Conservation (phyloP, 1,284 basidiomycete species). For the Cryptococcus depauperatus region DNA sequence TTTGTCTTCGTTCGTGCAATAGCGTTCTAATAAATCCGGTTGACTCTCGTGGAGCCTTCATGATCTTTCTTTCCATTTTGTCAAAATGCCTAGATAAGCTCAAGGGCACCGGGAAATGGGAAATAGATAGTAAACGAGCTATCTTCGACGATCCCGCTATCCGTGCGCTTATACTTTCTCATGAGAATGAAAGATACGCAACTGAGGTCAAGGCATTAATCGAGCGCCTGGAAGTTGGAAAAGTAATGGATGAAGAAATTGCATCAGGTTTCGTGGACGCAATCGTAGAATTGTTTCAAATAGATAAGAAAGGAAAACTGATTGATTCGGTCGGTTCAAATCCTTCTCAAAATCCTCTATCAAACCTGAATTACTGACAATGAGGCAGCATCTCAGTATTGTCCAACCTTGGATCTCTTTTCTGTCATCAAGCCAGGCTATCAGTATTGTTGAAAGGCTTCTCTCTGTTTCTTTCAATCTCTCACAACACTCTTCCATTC, state of each 20-base stretch:
- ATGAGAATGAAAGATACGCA: too few relatives aligned
- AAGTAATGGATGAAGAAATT: conserved; percentile 15
- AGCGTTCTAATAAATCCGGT: too few relatives aligned
- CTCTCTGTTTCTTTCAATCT: neutral
- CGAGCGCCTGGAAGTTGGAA: neutral
- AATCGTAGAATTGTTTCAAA: conserved; percentile 12
- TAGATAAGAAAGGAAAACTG: conserved; percentile 21
- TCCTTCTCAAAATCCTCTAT: neutral
- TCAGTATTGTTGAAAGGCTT: conserved; percentile 8
- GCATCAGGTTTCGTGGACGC: conserved; percentile 22
- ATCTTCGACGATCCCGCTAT: conserved; percentile 13
- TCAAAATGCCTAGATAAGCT: too few relatives aligned
- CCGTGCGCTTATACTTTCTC: neutral
- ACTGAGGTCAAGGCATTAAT: conserved; percentile 10
- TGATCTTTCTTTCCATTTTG: too few relatives aligned
- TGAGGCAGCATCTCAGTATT: conserved; percentile 14
- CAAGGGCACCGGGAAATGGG: too few relatives aligned
- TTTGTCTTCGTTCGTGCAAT: too few relatives aligned
- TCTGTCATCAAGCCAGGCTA: conserved; percentile 16
- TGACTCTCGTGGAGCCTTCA: too few relatives aligned
- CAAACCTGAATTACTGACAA: conserved; percentile 1
- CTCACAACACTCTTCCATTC: neutral
- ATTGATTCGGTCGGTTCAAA: conserved; percentile 13
- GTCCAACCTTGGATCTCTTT: conserved; percentile 30
- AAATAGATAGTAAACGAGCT: neutral